Evolutionary conservation across 1,284 basidiomycete genomes (phyloP), one percentile per base, ranked within the genome.

Genomic region (Cryptococcus maquisensis): DNA sequence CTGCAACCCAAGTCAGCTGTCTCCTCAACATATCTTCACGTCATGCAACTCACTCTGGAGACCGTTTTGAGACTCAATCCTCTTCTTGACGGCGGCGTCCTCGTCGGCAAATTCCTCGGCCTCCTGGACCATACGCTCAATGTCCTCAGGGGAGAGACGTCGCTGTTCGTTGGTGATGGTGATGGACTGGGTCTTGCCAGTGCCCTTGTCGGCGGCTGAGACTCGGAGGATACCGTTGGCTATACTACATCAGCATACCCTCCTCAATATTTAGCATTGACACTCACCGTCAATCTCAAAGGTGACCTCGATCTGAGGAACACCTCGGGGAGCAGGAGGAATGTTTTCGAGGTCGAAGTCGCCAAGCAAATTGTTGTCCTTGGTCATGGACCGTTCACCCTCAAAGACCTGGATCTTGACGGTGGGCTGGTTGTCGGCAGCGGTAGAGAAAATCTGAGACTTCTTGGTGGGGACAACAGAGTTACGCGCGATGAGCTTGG

Each of bases 391-490:
- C 75, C 92, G 90, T 80, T 96, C 92, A 76, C 93, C 92, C 82
- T 96, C 91, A 73, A 82, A 96, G 57, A 97, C 91, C 69, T 81
- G 79, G 76, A 95, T 94, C 55, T 90, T 77, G 62, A 94, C 90
- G 37, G 87, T 90, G 42, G 87, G 88, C 79, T 94, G 92, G 82
- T 95, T 95, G 77, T 95, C 91, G 57, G 90, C 88, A 46, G 90
- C 90, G 48, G 91, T 98, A 20, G 92, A 96, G 86, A 98, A 98
- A 80, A 95, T 95, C 79, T 97, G 91, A 58, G 86, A 86, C 83
- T 98, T 98, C 83, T 91, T 90, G 73, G 95, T 97, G 55, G 94
- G 94, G 65, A 98, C 91, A 72, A 95, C 90, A 32, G 95, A 97
- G 86, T 97, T 97, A 70, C 94, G 88, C 59, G 88, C 83, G 68